Evolutionary conservation across 192 early-diverging fungal species (phyloP), one percentile per base, ranked within the genome.

Genomic region (Coemansia sp.): DNA sequence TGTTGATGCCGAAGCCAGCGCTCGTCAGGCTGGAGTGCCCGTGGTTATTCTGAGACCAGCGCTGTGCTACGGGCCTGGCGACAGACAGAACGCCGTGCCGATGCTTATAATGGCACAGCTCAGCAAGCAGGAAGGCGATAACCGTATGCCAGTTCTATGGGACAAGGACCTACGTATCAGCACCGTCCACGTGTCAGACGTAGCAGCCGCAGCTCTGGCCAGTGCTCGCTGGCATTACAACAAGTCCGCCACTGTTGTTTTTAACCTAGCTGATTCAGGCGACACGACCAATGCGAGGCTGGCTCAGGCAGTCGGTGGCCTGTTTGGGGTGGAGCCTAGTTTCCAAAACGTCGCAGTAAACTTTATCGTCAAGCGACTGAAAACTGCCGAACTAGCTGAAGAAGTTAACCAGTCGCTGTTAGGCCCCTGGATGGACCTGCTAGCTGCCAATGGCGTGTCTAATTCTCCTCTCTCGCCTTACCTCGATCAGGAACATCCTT

Each of bases 331-430:
- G 24, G 66, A 85, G 60, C 67, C 57, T 27, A 70, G 52, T 24
- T 86, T 78, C 65, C 75, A 80, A 13, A 82, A 75, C 70, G 61
- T 65, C 18, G 73, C 76, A 13, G 49, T 83, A 55, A 82, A 78
- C 65, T 82, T 70, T 66, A 66, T 86, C 51, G 80, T 61, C 66
- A 75, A 73, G 44, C 68, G 70, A 89, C 80, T 95, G n/a, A 91
- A 95, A 72, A 86, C 95, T 57, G 88, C 91, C 52, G 90, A 90
- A 13, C 89, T 96, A 18, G 93, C 93, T 5, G 96, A 98, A 68
- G 95, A 96, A 22, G 92, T 94, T 67, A 98, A 98, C 67, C 96
- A 97, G 70, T 93, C 91, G 77, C 93, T 97, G 64, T 81, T 98
- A 63, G 91, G 91, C 36, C 97, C 97, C 18, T 98, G 97, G 97